A percentile compares a stretch with the other conserved stretches of the same genome.
These are phyloP conservation scores for Ophiostoma angusticollis DNA, from an alignment of 2,329 filamentous ascomycete genomes.

Conservation along the genomic window DNA sequence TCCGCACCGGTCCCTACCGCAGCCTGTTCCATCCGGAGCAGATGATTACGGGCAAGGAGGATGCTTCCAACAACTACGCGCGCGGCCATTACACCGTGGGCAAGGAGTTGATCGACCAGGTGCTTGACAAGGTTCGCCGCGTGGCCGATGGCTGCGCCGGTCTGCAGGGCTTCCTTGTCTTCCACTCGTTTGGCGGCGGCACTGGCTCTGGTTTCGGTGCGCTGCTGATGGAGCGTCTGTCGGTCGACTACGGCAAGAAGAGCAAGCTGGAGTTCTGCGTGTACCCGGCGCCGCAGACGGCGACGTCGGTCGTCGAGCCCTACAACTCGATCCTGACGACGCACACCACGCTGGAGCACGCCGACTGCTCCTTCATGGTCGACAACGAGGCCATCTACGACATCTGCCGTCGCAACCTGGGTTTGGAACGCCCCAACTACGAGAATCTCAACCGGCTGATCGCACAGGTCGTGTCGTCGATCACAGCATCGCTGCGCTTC, in stretches of 20 bases:
- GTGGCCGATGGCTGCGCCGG: slow-evolving; percentile 96
- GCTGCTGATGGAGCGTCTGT: slow-evolving; percentile 96
- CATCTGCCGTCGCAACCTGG: slow-evolving; percentile 95
- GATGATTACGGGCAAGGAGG: slow-evolving; percentile 99
- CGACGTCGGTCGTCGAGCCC: slow-evolving; percentile 95
- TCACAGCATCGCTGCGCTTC: slow-evolving; percentile 96
- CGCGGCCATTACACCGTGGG: slow-evolving; percentile 99
- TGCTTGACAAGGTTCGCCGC: slow-evolving; percentile 93
- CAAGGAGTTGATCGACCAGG: slow-evolving; percentile 97
- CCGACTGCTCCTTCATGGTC: slow-evolving; percentile 99
- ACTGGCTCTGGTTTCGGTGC: slow-evolving; percentile 98
- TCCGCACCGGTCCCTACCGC: slow-evolving; percentile 93
- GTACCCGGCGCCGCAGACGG: slow-evolving; percentile 94
- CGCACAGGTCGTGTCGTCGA: slow-evolving; percentile 96
- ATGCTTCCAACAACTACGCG: slow-evolving; percentile 99
- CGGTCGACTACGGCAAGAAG: slow-evolving; percentile 99
- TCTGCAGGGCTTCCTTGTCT: slow-evolving; percentile 97
- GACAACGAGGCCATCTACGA: slow-evolving; percentile 99
- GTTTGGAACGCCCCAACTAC: slow-evolving; percentile 93
- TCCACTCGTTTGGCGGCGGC: slow-evolving; percentile 99
- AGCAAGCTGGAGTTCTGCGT: slow-evolving; percentile 99
- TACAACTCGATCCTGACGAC: slow-evolving; percentile 99
- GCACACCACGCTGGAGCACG: slow-evolving; percentile 98
- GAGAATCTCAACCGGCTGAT: slow-evolving; percentile 99
- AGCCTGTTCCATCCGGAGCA: slow-evolving; percentile 97